phyloP scores from a whole-genome alignment of 169 alveolate genomes.

The Prorocentrum cordatum region DNA sequence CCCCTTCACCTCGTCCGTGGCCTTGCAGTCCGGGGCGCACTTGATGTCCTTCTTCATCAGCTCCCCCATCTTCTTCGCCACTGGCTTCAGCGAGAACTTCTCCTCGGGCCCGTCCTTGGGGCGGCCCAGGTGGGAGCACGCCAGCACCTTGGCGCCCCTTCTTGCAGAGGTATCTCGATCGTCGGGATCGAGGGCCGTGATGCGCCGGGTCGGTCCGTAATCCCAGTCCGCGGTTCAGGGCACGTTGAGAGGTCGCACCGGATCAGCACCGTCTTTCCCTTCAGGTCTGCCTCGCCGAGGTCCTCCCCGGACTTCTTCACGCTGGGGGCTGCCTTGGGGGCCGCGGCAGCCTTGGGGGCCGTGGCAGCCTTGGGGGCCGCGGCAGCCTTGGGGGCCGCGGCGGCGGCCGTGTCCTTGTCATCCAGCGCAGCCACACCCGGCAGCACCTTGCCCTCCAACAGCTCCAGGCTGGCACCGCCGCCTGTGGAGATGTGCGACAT shows the following conservation, averaged over 20 bases:
- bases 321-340: no score
- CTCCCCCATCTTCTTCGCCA: no score
- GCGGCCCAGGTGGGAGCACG: slow-evolving; percentile 77
- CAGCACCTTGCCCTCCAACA: slow-evolving; percentile 93
- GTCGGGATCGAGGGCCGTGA: no score
- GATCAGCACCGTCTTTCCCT: slow-evolving; percentile 85
- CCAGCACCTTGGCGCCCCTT: slow-evolving; percentile 86
- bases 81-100: slow-evolving; percentile 74
- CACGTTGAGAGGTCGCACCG: slow-evolving; percentile 95
- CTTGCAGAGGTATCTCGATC: slow-evolving; percentile 82
- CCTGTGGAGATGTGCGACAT: slow-evolving; percentile 95
- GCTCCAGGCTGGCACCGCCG: slow-evolving; percentile 96
- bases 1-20: slow-evolving; percentile 78
- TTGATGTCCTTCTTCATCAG: no score
- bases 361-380: no score
- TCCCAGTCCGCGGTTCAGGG: slow-evolving; percentile 80
- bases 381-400: no score
- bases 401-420: no score
- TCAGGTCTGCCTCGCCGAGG: no score
- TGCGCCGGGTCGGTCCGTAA: slow-evolving; percentile 88
- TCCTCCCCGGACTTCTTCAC: no score
- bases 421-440: slow-evolving; percentile 95
- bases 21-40: no score
- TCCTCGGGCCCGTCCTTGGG: slow-evolving; percentile 74
- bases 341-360: no score